A percentile compares a stretch with the other conserved stretches of the same genome.
Conservation (phyloP, 305 asterid species). For the Withania somnifera region DNA sequence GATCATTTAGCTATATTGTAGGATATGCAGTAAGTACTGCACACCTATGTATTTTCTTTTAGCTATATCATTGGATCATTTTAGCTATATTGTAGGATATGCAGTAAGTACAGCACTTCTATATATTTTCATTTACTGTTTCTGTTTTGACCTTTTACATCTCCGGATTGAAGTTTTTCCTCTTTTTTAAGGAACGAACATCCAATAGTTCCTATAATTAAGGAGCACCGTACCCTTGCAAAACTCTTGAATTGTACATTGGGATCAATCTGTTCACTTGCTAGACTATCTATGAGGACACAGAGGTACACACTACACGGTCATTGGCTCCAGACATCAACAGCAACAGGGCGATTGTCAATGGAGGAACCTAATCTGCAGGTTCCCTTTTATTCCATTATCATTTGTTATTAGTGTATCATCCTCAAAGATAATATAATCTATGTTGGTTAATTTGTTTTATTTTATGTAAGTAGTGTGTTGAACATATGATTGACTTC, state of each 20-base stretch:
- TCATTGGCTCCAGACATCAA: slow-evolving; percentile 98
- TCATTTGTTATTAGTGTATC: neutral
- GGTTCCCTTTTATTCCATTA: slow-evolving; percentile 28
- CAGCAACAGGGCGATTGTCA: slow-evolving; percentile 94
- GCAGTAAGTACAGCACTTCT: neutral
- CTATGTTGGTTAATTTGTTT: neutral
- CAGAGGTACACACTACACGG: slow-evolving; percentile 91
- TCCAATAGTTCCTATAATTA: slow-evolving; percentile 76
- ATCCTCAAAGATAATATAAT: neutral
- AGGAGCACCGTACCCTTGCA: slow-evolving; percentile 85
- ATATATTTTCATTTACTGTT: slow-evolving; percentile 5
- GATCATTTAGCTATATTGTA: neutral
- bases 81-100: neutral
- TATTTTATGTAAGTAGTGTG: slow-evolving; percentile 39
- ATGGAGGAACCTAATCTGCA: slow-evolving; percentile 99
- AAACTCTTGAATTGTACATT: slow-evolving; percentile 86
- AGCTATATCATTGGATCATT: too few relatives aligned
- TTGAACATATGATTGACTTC: slow-evolving; percentile 88
- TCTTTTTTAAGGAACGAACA: slow-evolving; percentile 69
- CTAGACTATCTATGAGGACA: slow-evolving; percentile 74
- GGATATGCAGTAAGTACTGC: neutral
- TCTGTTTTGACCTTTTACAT: slow-evolving; percentile 4
- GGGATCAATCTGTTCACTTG: slow-evolving; percentile 85
- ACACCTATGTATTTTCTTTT: neutral
- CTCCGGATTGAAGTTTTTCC: slow-evolving; percentile 10